Base-by-base conservation (phyloP, 2,329 filamentous ascomycete species). In the Scedosporium dehoogii region DNA sequence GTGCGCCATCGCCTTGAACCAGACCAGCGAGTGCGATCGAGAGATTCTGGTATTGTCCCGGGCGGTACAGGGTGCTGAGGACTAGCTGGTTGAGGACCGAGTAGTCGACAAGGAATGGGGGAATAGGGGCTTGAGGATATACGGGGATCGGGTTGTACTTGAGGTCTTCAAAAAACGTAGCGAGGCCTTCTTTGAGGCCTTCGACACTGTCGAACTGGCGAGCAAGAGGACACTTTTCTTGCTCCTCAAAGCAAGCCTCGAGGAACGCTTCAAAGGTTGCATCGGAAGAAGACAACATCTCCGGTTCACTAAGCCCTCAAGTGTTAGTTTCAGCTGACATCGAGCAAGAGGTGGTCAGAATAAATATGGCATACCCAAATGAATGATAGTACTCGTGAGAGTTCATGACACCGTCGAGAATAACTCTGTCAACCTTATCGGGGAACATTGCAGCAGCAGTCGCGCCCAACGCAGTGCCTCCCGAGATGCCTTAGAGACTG, bases 231-330 rank as follows among this genome's bases (percentile, higher is more conserved):
- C 81, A 85, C 6, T 70, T 74, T 0, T 72, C 64, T 0, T 81
- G 80, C 0, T 81, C 81, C 51, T 75, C 71, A 67, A 79, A 76
- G 67, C 85, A 88, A 48, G 78, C 76, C 18, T 73, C 71, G 66
- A 81, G 83, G 63, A 87, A 85, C 18, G 73, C 77, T 1, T 76
- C 70, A 66, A 85, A 76, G 5, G 81, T 77, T 60, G 77, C 74
- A 68, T 87, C 83, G 14, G 80, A 78, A 66, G 86, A 80, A n/a
- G 73, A 73, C 6, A 83, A 67, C 60, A 81, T 44, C 9, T 58
- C 9, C 2, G 53, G 4, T 25, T 62, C 60, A 6, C 60, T 62
- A 16, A 16, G 10, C n/a, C 3, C 6, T 12, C 4, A 29, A 5
- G 48, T 44, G 27, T 61, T 56, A 60, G 46, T n/a, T 14, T 25